These are phyloP conservation scores for Citrullus colocynthis DNA, from an alignment of 306 rosid genomes.

Conservation along the genomic window DNA sequence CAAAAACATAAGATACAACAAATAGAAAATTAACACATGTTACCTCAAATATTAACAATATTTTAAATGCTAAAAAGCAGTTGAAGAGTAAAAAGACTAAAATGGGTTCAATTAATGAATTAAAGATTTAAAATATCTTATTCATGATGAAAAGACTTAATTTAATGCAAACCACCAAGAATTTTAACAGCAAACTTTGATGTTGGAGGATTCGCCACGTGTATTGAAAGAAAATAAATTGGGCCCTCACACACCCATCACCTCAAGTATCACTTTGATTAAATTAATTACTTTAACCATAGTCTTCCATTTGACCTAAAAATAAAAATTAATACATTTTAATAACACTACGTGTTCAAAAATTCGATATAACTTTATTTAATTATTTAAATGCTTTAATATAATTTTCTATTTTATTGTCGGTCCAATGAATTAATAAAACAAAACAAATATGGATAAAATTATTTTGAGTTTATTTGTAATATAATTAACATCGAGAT, in stretches of 20 bases:
- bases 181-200: neutral
- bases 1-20: too few species aligned
- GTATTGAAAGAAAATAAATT: neutral
- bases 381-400: neutral
- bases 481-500: too few species aligned
- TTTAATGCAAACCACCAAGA: neutral
- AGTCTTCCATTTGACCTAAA: neutral
- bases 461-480: too few species aligned
- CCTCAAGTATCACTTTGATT: neutral
- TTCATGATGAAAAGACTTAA: constrained; percentile 1
- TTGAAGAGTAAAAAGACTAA: neutral
- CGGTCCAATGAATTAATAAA: too few species aligned
- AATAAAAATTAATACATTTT: neutral
- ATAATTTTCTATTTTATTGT: too few species aligned
- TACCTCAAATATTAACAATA: neutral
- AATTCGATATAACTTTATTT: too few species aligned
- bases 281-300: neutral
- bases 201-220: neutral
- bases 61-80: neutral
- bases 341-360: too few species aligned
- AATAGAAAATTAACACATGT: too few species aligned
- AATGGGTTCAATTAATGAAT: neutral
- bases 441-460: too few species aligned
- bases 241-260: neutral
- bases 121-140: constrained; percentile 1